phyloP scores from a whole-genome alignment of 2,329 filamentous ascomycete genomes.

The Zymoseptoria crescenta region DNA sequence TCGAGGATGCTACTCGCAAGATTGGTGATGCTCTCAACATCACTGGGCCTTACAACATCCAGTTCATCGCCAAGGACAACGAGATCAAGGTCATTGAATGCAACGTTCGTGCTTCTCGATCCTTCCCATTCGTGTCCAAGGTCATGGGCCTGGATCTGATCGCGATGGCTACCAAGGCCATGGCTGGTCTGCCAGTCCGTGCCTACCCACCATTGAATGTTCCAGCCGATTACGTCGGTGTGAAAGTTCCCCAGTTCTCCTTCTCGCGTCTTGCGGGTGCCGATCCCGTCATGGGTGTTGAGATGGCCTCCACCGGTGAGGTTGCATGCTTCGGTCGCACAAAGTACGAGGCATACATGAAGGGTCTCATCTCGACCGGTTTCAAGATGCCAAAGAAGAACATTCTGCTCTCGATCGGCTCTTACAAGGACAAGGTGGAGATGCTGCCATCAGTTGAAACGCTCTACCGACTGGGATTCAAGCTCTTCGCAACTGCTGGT shows the following conservation, averaged over 20 bases:
- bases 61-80: constrained; percentile 99
- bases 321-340: constrained; percentile 93
- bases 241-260: constrained; percentile 98
- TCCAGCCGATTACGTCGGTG: constrained; percentile 75
- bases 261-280: constrained; percentile 95
- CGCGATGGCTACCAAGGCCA: constrained; percentile 97
- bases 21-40: constrained; percentile 91
- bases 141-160: constrained; percentile 97
- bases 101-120: constrained; percentile 91
- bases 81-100: constrained; percentile 99
- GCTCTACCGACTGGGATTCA: constrained; percentile 84
- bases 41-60: constrained; percentile 96
- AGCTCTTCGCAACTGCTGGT: constrained; percentile 90
- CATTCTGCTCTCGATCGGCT: constrained; percentile 88
- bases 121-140: constrained; percentile 97
- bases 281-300: constrained; percentile 91
- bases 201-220: constrained; percentile 75
- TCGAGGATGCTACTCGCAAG: constrained; percentile 91
- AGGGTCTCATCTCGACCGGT: constrained; percentile 88
- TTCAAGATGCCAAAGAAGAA: constrained; percentile 96
- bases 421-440: constrained; percentile 96
- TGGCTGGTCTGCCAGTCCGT: constrained; percentile 73
- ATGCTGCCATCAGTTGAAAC: constrained; percentile 89
- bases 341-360: constrained; percentile 97
- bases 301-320: constrained; percentile 98